Base-by-base conservation (phyloP, 108 stramenopile genomes). In the Nitzschia palea region DNA sequence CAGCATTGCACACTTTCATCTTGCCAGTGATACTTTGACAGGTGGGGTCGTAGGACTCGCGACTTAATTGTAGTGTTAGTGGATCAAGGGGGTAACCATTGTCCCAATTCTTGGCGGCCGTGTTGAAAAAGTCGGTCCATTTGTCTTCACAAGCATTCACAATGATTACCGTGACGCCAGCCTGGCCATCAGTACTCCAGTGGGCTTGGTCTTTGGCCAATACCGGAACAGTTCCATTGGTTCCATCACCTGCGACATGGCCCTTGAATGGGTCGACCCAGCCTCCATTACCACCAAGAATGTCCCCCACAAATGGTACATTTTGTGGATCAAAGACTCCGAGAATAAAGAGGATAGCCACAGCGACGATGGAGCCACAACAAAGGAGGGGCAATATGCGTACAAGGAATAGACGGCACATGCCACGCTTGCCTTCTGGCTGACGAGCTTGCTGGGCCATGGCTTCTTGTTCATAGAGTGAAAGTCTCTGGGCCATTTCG, bases 1-100 rank as follows among this genome's bases (percentile, higher is more conserved):
- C 70, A 0, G 80, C 89, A 65, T 90, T 89, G 80, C 93, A 94
- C 0, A 89, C 87, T 70, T 90, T 94, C 28, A 82, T 14, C 42
- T 74, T 76, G 1, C 80, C 78, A 0, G 31, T 53, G 8, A 72
- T 75, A 62, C 79, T 25, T 56, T 47, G 36, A 57, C 92, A 93
- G 8, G 76, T 82, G 0, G 55, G 44, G 34, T 90, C 89, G 44
- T 80, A 75, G 0, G 28, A 22, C 32, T 44, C n/a, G n/a, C 53
- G 20, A 2, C 20, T 62, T 5, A 79, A 45, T 20, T 30, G 42
- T n/a, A 94, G 75, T 0, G 85, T 86, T 51, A 94, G 62, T 15
- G 84, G 78, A 56, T 91, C 89, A 8, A 59, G 15, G 15, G 93
- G 93, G 1, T 42, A 55, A 3, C 93, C 93, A 45, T 78, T 63